phyloP scores from a whole-genome alignment of 208 protist species.

The Strigomonas culicis region DNA sequence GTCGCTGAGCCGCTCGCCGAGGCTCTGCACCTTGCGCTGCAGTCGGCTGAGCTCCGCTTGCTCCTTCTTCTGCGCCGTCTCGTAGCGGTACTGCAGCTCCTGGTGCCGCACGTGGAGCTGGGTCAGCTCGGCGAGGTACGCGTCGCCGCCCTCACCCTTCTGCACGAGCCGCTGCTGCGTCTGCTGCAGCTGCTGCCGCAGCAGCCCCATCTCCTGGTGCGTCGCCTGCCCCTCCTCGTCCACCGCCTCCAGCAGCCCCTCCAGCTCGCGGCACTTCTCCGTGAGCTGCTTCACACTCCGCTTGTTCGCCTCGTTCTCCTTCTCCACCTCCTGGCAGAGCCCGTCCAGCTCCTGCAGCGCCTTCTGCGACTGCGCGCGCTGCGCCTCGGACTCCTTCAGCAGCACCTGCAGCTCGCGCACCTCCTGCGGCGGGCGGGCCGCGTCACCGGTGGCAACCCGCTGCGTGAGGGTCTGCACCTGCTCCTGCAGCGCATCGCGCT shows the following conservation, averaged over 20 bases:
- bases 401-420: constrained; percentile 32
- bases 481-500: constrained; percentile 47
- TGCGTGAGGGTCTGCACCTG: constrained; percentile 19
- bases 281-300: constrained; percentile 34
- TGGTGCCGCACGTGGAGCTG: constrained; percentile 67
- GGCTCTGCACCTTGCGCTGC: constrained; percentile 16
- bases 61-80: constrained; percentile 41
- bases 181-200: constrained; percentile 49
- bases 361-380: constrained; percentile 31
- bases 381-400: constrained; percentile 36
- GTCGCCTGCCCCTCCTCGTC: constrained; percentile 23
- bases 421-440: constrained; percentile 17
- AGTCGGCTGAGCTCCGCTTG: constrained; percentile 20
- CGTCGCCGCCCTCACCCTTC: constrained; percentile 31
- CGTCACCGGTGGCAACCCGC: background rate
- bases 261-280: constrained; percentile 26
- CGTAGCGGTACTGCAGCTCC: constrained; percentile 44
- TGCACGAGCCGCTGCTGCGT: constrained; percentile 40
- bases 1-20: constrained; percentile 35
- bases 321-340: constrained; percentile 58
- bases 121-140: constrained; percentile 58
- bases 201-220: constrained; percentile 28
- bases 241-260: constrained; percentile 34
- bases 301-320: constrained; percentile 36
- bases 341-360: constrained; percentile 57